Conservation (phyloP, 768 basidiomycete genomes). For the Collybia nuda region DNA sequence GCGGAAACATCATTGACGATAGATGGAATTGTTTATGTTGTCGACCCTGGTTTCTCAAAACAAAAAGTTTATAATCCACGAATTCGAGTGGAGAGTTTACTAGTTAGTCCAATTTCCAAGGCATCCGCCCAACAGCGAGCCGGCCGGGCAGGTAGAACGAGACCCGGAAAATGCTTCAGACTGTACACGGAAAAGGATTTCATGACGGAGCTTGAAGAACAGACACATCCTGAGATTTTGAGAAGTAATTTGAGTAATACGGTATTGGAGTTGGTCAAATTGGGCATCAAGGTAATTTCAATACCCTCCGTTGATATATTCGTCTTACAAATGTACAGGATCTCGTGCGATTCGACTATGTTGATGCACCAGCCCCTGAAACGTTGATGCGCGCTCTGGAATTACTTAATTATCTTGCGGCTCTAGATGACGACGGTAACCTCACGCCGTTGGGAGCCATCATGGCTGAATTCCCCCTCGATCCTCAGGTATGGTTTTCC, state of each 20-base stretch:
- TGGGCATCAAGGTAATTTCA: conserved; percentile 87
- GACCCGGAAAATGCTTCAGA: conserved; percentile 96
- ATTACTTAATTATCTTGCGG: conserved; percentile 87
- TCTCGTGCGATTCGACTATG: conserved; percentile 84
- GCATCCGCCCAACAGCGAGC: conserved; percentile 95
- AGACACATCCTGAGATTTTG: conserved; percentile 96
- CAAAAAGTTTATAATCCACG: conserved; percentile 99
- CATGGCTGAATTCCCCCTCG: conserved; percentile 99
- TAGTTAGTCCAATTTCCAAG: conserved; percentile 95
- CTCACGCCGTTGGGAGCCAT: conserved; percentile 82
- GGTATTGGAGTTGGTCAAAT: conserved; percentile 90
- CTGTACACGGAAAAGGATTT: conserved; percentile 98
- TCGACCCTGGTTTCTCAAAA: conserved; percentile 96
- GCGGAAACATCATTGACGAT: conserved; percentile 98
- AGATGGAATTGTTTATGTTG: conserved; percentile 99
- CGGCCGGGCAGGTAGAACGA: conserved; percentile 93
- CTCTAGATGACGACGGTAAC: conserved; percentile 92
- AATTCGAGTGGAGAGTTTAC: conserved; percentile 90
- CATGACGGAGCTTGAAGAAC: conserved; percentile 93
- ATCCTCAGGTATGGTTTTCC: conserved; percentile 74
- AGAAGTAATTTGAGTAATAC: conserved; percentile 92
- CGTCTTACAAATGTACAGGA: conserved; percentile 46
- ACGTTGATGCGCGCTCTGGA: conserved; percentile 97
- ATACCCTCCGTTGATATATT: too few relatives aligned
- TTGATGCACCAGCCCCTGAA: conserved; percentile 93